phyloP scores from a whole-genome alignment of 1,284 basidiomycete species.

The Marasmius tenuissimus region DNA sequence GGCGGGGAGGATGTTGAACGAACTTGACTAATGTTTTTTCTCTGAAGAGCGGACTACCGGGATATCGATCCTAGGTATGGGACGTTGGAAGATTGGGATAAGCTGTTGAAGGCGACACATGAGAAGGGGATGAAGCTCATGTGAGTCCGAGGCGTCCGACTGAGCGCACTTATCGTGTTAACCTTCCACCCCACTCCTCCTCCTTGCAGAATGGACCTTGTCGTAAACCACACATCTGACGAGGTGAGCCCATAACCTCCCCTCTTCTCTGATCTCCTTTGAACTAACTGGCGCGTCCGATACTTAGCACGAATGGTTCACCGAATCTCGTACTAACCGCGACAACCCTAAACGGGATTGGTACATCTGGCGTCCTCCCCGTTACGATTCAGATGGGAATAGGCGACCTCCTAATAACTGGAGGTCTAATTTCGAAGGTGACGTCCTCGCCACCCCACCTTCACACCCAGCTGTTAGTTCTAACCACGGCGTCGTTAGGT shows the following conservation, averaged over 20 bases:
- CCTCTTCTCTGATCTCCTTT: background rate
- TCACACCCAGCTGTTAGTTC: background rate
- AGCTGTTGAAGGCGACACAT: slow-evolving; percentile 58
- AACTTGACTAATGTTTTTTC: no score
- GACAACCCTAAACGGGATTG: slow-evolving; percentile 66
- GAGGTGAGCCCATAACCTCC: slow-evolving; percentile 39
- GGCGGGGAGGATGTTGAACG: no score
- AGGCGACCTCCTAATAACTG: slow-evolving; percentile 75
- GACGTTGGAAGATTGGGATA: slow-evolving; percentile 73
- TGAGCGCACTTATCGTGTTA: background rate
- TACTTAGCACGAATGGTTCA: slow-evolving; percentile 73
- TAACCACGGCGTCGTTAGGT: slow-evolving; percentile 35
- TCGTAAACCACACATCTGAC: slow-evolving; percentile 81
- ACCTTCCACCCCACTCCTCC: background rate
- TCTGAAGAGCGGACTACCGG: slow-evolving; percentile 71
- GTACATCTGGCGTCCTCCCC: slow-evolving; percentile 76
- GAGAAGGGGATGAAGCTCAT: slow-evolving; percentile 71
- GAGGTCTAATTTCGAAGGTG: slow-evolving; percentile 51
- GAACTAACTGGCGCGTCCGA: background rate
- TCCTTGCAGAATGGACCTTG: slow-evolving; percentile 65
- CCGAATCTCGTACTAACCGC: slow-evolving; percentile 60
- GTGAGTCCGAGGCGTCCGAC: slow-evolving; percentile 31
- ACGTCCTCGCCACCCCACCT: background rate
- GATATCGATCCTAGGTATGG: slow-evolving; percentile 75
- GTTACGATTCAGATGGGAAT: slow-evolving; percentile 50